Evolutionary conservation across 2,329 filamentous ascomycete species (phyloP).

Genomic region (Diaporthe citrichinensis): DNA sequence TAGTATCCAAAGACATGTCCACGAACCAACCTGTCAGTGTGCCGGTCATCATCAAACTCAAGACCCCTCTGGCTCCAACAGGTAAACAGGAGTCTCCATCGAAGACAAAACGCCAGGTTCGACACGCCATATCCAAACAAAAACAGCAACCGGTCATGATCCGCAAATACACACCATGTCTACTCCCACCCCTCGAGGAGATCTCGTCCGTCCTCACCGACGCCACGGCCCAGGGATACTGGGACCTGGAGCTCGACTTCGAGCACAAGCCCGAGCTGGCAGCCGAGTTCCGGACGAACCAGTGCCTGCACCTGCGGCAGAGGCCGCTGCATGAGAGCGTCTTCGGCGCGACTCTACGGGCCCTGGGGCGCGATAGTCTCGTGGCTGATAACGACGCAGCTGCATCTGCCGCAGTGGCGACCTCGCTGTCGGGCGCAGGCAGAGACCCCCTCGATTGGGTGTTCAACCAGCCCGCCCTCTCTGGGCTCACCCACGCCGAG

Average conservation of each 20-base stretch:
- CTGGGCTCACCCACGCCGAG: constrained; percentile 74
- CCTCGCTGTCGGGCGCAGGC: constrained; percentile 44
- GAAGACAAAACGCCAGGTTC: constrained; percentile 50
- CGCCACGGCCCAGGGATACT: constrained; percentile 76
- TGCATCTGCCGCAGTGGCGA: constrained; percentile 57
- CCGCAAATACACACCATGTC: constrained; percentile 67
- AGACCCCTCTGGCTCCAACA: constrained; percentile 54
- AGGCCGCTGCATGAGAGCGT: constrained; percentile 77
- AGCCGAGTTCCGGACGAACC: constrained; percentile 75
- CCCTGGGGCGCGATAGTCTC: constrained; percentile 67
- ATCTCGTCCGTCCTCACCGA: constrained; percentile 73
- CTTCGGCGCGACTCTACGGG: constrained; percentile 82
- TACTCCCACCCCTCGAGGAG: constrained; percentile 75
- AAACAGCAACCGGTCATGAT: constrained; percentile 52
- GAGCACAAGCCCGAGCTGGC: constrained; percentile 72
- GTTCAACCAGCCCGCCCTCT: constrained; percentile 73
- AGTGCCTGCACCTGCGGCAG: constrained; percentile 81
- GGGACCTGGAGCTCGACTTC: constrained; percentile 87
- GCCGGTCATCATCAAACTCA: constrained; percentile 76
- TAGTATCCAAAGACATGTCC: constrained; percentile 89
- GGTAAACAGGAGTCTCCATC: constrained; percentile 54
- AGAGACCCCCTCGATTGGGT: constrained; percentile 78
- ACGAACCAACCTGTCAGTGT: constrained; percentile 84
- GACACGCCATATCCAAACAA: constrained; percentile 12
- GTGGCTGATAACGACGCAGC: constrained; percentile 42